Conservation (phyloP, 2,329 filamentous ascomycete species). For the Nectriaceae sp. region DNA sequence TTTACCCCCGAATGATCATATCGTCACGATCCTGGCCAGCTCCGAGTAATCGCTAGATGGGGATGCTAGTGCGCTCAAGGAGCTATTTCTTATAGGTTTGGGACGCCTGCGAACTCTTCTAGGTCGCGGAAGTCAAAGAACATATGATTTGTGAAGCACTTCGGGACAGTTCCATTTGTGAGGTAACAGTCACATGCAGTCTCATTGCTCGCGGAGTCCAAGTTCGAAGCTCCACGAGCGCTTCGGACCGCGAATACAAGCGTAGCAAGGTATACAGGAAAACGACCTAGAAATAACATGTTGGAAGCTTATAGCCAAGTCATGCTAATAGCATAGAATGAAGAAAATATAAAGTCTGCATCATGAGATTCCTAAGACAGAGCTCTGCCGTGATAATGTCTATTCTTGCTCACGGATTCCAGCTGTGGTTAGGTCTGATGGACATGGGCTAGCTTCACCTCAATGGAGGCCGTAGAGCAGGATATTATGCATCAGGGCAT, state of each 20-base stretch:
- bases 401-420: too few species aligned
- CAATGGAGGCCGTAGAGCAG: constrained; percentile 15
- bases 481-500: constrained; percentile 1
- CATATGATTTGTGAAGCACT: not conserved
- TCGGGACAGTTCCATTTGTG: not conserved
- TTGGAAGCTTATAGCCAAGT: too few species aligned
- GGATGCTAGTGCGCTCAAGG: not conserved
- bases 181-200: constrained; percentile 49
- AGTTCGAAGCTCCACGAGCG: constrained; percentile 4
- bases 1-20: too few species aligned
- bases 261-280: too few species aligned
- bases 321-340: too few species aligned
- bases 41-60: not conserved
- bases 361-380: too few species aligned
- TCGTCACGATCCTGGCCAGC: too few species aligned
- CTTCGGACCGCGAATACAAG: constrained; percentile 8
- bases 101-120: not conserved
- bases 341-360: too few species aligned
- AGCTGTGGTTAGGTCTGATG: not conserved
- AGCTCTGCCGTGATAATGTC: too few species aligned
- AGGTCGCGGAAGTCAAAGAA: not conserved
- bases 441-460: constrained; percentile 17
- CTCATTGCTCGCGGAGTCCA: constrained; percentile 25
- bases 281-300: too few species aligned
- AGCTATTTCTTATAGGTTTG: not conserved